Base-by-base conservation (phyloP, 208 protist genomes). In the Strigomonas culicis region DNA sequence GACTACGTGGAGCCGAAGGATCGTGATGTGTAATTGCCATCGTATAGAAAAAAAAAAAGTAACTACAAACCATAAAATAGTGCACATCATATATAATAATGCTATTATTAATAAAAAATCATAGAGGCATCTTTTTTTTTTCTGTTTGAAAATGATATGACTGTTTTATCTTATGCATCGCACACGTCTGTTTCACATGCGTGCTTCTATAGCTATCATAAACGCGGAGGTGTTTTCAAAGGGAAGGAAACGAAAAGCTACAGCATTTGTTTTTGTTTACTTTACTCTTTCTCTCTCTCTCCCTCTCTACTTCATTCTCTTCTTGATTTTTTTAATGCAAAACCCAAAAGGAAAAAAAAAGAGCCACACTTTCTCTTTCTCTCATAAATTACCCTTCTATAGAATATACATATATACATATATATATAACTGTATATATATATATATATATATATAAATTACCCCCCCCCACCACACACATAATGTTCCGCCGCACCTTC, bases 1-100 rank as follows among this genome's bases (percentile, higher is more conserved):
- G 57, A 73, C 25, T 95, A 93, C 64, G 82, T 94, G 22, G 39
- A 70, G 4, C 88, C 88, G 2, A 69, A 82, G 61, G 75, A 94
- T 28, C 88, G 88, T 8, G 79, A 82, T 30, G 34, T 89, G 6
- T 90, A 66, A 55, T 11, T 21, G 13, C 22, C 15, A 52, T 47
- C 21, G 22, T 28, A 15, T 59, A 61, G n/a, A 10, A 44, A 61
- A 4, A 61, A 28, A 28, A 36, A 61, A 13, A 61, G 44, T 8
- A 44, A 61, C 8, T 46, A 44, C 13, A 61, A 8, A 44, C 24
- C 47, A 51, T 11, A 53, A 2, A n/a, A 13, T 39, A 13, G 51
- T 32, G 32, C 10, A 28, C 17, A 22, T 47, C 19, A 47, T 47
- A 47, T 47, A 47, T 47, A 19, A 28, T 21, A 19, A 53, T 22